Percentiles rank a stretch among this genome's conserved stretches.
phyloP scores from a whole-genome alignment of 23 red algal species.

The Cyanidioschyzon merolae region DNA sequence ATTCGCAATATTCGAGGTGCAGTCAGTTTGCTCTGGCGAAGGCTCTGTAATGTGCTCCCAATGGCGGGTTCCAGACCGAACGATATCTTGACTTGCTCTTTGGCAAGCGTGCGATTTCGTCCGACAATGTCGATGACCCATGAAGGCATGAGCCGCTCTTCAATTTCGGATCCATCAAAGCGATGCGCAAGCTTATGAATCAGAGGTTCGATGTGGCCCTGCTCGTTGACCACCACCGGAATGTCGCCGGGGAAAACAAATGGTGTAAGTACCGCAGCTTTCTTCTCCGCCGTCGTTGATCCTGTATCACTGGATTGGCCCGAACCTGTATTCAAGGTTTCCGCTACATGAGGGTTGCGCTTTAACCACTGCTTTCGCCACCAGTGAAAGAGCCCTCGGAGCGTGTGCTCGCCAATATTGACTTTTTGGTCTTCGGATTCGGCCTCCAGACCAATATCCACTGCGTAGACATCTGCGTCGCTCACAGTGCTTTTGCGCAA shows the following conservation, averaged over 20 bases:
- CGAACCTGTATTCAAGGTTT: not conserved
- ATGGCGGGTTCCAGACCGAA: conserved; percentile 61
- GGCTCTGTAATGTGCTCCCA: conserved; percentile 38
- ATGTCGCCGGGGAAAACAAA: conserved; percentile 60
- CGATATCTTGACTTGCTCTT: conserved; percentile 62
- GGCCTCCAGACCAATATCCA: conserved; percentile 59
- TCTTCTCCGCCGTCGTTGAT: conserved; percentile 12
- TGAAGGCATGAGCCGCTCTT: conserved; percentile 36
- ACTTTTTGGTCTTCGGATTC: conserved; percentile 83
- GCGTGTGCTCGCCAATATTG: conserved; percentile 92
- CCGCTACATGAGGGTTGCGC: not conserved
- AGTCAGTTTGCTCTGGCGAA: conserved; percentile 49
- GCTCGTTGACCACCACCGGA: conserved; percentile 63
- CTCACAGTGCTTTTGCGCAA: conserved; percentile 45
- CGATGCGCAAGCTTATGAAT: conserved; percentile 30
- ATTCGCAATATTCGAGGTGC: conserved; percentile 74
- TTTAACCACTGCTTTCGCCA: conserved; percentile 39
- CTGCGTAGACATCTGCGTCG: conserved; percentile 84
- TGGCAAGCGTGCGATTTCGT: conserved; percentile 33
- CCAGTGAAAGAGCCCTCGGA: conserved; percentile 68
- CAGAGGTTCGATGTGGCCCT: conserved; percentile 49
- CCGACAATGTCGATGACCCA: conserved; percentile 83
- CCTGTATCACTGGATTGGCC: not conserved
- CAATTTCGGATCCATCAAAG: conserved; percentile 50
- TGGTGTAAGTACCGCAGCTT: conserved; percentile 28